phyloP scores from a whole-genome alignment of 768 basidiomycete genomes.

The Leucocoprinus sp. region DNA sequence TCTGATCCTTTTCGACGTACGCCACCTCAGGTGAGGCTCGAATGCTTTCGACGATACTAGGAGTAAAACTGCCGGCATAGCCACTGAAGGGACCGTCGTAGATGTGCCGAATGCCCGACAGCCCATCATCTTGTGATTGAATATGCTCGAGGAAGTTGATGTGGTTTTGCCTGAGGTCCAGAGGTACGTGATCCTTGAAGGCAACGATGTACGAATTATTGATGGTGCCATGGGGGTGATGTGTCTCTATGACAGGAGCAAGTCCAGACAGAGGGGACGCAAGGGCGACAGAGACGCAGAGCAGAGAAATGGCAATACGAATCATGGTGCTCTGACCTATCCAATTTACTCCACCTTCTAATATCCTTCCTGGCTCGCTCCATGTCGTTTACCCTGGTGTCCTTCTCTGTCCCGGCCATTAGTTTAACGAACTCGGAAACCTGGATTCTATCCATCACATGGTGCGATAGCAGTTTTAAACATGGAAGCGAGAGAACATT shows the following conservation, averaged over 20 bases:
- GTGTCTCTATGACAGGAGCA: slow-evolving; percentile 51
- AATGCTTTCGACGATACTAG: slow-evolving; percentile 63
- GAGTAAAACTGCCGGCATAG: slow-evolving; percentile 76
- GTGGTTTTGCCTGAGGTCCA: slow-evolving; percentile 60
- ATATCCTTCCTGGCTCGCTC: slow-evolving; percentile 21
- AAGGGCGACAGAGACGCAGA: slow-evolving; percentile 26
- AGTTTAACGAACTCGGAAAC: too few relatives aligned
- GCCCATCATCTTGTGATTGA: slow-evolving; percentile 40
- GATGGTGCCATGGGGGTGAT: slow-evolving; percentile 64
- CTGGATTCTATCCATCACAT: too few relatives aligned
- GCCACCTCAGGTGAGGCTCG: slow-evolving; percentile 83
- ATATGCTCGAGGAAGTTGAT: slow-evolving; percentile 70
- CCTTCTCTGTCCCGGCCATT: too few relatives aligned
- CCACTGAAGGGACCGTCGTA: slow-evolving; percentile 69
- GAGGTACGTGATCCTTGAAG: slow-evolving; percentile 62
- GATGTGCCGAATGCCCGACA: slow-evolving; percentile 61
- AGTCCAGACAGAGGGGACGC: slow-evolving; percentile 44
- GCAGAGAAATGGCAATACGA: slow-evolving; percentile 32
- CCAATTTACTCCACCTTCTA: slow-evolving; percentile 19
- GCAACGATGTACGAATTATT: slow-evolving; percentile 95
- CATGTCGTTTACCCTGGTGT: too few relatives aligned
- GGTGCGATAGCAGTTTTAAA: too few relatives aligned
- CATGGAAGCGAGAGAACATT: too few relatives aligned
- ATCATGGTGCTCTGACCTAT: slow-evolving; percentile 33
- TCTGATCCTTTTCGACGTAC: slow-evolving; percentile 89